A percentile compares a stretch with the other conserved stretches of the same genome.
Evolutionary conservation across 148 eudicot genomes (phyloP).

Genomic region (Camellia lanceoleosa): DNA sequence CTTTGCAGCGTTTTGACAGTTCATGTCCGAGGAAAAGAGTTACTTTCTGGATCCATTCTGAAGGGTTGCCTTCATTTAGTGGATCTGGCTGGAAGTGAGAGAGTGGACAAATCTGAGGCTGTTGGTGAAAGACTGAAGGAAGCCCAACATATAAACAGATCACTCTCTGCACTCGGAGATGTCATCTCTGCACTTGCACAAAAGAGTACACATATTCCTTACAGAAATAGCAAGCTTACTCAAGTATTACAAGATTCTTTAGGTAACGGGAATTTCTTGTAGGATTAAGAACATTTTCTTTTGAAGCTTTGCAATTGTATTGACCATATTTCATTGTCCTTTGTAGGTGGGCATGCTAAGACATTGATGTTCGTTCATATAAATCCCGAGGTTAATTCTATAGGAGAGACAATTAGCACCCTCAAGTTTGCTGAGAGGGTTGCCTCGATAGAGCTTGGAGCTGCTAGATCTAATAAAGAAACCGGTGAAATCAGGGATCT

Average conservation of each 20-base stretch:
- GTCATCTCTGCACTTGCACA: slow-evolving; percentile 95
- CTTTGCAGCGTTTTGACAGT: slow-evolving; percentile 75
- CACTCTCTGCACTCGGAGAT: slow-evolving; percentile 97
- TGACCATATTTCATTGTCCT: slow-evolving; percentile 14
- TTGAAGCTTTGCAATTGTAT: not conserved
- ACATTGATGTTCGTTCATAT: slow-evolving; percentile 97
- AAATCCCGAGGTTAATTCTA: slow-evolving; percentile 73
- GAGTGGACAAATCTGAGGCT: slow-evolving; percentile 97
- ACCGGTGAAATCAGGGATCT: slow-evolving; percentile 80
- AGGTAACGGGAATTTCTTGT: slow-evolving; percentile 41
- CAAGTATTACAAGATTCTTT: slow-evolving; percentile 96
- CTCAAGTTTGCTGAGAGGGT: slow-evolving; percentile 96
- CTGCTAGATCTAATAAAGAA: slow-evolving; percentile 89
- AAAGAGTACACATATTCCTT: slow-evolving; percentile 89
- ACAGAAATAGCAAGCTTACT: slow-evolving; percentile 97
- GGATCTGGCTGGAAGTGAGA: slow-evolving; percentile 97
- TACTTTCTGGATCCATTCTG: slow-evolving; percentile 63
- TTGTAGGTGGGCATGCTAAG: slow-evolving; percentile 93
- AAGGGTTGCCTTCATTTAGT: slow-evolving; percentile 94
- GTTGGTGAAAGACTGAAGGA: slow-evolving; percentile 93
- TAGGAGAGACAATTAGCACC: slow-evolving; percentile 90
- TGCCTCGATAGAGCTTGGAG: slow-evolving; percentile 86
- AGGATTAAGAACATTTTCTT: not conserved
- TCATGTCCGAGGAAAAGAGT: slow-evolving; percentile 88
- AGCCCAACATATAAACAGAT: slow-evolving; percentile 93